Evolutionary conservation across 495 filamentous ascomycete species (phyloP).

Genomic region (Penicillium taxi): DNA sequence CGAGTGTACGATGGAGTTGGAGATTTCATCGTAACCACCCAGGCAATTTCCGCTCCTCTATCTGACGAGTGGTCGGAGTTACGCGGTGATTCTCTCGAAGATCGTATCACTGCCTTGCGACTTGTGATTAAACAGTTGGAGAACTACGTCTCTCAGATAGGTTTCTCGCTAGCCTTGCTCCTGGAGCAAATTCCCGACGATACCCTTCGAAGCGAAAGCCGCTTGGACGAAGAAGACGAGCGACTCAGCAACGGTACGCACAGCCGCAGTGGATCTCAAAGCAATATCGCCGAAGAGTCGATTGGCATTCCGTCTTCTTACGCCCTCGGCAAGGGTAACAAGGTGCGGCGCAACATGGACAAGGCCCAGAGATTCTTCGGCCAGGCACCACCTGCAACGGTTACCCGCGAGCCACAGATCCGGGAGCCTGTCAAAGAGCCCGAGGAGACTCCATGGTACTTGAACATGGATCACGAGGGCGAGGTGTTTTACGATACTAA

Average conservation of each 20-base stretch:
- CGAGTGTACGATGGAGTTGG: conserved; percentile 85
- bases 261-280: conserved; percentile 28
- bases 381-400: conserved; percentile 57
- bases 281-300: conserved; percentile 24
- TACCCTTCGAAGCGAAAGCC: conserved; percentile 28
- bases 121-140: conserved; percentile 71
- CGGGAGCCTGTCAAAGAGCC: conserved; percentile 42
- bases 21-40: conserved; percentile 78
- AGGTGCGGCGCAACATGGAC: conserved; percentile 60
- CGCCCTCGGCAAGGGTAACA: conserved; percentile 49
- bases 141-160: conserved; percentile 75
- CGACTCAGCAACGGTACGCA: conserved; percentile 17
- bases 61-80: conserved; percentile 92
- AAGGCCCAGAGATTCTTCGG: conserved; percentile 88
- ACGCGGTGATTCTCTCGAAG: conserved; percentile 86
- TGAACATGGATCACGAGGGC: conserved; percentile 81
- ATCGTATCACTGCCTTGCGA: conserved; percentile 70
- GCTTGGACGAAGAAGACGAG: conserved; percentile 28
- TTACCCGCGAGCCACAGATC: conserved; percentile 38
- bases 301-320: conserved; percentile 62
- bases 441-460: conserved; percentile 74
- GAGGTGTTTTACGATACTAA: conserved; percentile 88
- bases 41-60: conserved; percentile 78
- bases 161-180: conserved; percentile 78
- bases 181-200: conserved; percentile 63